Evolutionary conservation across 768 basidiomycete genomes (phyloP), one percentile per base, ranked within the genome.

Genomic region (Phylloporus scabripes): DNA sequence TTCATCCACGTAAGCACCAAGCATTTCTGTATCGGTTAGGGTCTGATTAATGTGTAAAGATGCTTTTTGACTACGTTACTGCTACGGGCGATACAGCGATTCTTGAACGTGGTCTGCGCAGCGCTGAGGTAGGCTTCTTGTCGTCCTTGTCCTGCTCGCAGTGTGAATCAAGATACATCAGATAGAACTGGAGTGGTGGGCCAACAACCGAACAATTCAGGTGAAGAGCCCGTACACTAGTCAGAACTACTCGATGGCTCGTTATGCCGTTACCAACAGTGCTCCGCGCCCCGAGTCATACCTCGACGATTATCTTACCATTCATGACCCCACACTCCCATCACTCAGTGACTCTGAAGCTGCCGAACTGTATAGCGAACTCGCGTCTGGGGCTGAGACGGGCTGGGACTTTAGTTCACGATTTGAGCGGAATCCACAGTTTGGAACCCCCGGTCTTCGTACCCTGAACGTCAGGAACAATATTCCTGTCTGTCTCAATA

Each of bases 201-300:
- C 67, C 6, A 76, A 66, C 39, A 85, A 95, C 58, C 83, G 92
- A 40, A 82, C 84, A 1, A 37, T 84, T 1, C 72, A 72, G 54
- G 77, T 93, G 42, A 80, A 64, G 6, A 85, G 83, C 50, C 87
- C 90, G 0, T 86, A 78, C 66, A 83, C 84, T 23, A 80, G 82
- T 48, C 64, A 73, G 38, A 86, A 77, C 0, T 78, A 86, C 66
- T 67, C 74, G 11, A 74, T 96, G 66, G 78, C 80, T 32, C 85
- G 70, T 41, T 96, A 91, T 60, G 70, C 77, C 8, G 94, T 92
- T 0, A 82, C 75, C 56, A 95, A 92, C 63, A 83, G 71, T 14
- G 92, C 91, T 2, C 94, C 93, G 33, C 76, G 93, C 10, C 94
- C 93, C 0, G 94, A 97, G 71, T 90, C 85, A 0, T 87, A 87